These are phyloP conservation scores for Lentinula edodes DNA, from an alignment of 768 basidiomycete genomes.

Conservation along the genomic window DNA sequence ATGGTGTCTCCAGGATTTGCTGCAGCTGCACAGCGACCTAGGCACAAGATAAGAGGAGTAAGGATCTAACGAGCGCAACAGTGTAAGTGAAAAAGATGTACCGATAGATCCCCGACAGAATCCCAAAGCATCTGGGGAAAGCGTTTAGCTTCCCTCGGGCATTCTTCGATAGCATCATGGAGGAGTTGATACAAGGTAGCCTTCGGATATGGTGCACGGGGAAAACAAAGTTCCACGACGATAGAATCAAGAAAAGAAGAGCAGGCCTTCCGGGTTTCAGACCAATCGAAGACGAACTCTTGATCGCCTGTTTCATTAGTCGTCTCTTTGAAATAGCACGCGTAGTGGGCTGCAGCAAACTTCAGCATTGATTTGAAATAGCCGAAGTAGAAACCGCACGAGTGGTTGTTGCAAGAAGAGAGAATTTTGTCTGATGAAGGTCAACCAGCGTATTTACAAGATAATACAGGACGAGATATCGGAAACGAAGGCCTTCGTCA, in stretches of 20 bases:
- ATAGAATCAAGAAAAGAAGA: slow-evolving; percentile 81
- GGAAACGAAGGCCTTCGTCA: slow-evolving; percentile 43
- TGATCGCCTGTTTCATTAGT: slow-evolving; percentile 35
- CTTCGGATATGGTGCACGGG: slow-evolving; percentile 61
- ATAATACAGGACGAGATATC: slow-evolving; percentile 62
- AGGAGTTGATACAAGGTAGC: slow-evolving; percentile 62
- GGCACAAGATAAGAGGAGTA: not conserved
- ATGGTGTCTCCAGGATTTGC: slow-evolving; percentile 55
- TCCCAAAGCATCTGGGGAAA: slow-evolving; percentile 81
- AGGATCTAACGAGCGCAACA: not conserved
- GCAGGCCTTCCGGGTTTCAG: slow-evolving; percentile 53
- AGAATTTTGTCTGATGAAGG: slow-evolving; percentile 59
- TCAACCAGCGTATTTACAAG: slow-evolving; percentile 55
- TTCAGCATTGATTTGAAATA: not conserved
- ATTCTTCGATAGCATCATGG: slow-evolving; percentile 66
- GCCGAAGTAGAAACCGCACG: slow-evolving; percentile 37
- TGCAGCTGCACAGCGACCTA: slow-evolving; percentile 65
- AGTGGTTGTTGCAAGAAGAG: slow-evolving; percentile 63
- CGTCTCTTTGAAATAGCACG: slow-evolving; percentile 59
- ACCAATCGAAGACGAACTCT: slow-evolving; percentile 64
- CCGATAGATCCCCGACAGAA: slow-evolving; percentile 76
- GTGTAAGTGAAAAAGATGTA: slow-evolving; percentile 19
- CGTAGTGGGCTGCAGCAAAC: slow-evolving; percentile 53
- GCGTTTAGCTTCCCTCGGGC: slow-evolving; percentile 65
- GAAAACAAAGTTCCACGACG: slow-evolving; percentile 77